phyloP scores from a whole-genome alignment of 768 basidiomycete genomes.

The Rubroboletus satanas region DNA sequence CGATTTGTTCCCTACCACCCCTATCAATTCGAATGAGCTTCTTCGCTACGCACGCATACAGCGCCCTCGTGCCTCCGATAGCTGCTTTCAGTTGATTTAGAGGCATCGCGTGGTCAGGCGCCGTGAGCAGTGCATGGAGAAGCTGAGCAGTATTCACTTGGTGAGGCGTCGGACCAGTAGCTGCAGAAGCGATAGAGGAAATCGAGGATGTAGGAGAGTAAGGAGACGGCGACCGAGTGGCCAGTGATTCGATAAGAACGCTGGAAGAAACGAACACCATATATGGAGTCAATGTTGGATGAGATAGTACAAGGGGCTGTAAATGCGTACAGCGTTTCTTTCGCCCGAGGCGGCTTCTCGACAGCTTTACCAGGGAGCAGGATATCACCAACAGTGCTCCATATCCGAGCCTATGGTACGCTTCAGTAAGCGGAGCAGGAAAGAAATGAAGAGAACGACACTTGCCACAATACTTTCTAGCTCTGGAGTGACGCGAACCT shows the following conservation, averaged over 20 bases:
- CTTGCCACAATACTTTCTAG: slow-evolving; percentile 63
- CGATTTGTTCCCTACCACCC: slow-evolving; percentile 68
- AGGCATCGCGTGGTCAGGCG: slow-evolving; percentile 54
- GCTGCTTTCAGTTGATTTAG: slow-evolving; percentile 60
- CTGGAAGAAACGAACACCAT: slow-evolving; percentile 32
- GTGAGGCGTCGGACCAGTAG: slow-evolving; percentile 52
- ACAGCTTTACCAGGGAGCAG: slow-evolving; percentile 51
- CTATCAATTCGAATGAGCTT: slow-evolving; percentile 73
- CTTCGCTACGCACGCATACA: slow-evolving; percentile 82
- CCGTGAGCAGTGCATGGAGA: slow-evolving; percentile 53
- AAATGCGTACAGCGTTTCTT: slow-evolving; percentile 56
- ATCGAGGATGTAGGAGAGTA: slow-evolving; percentile 56
- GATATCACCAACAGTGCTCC: slow-evolving; percentile 61
- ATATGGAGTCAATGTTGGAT: background rate
- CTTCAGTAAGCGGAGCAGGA: background rate
- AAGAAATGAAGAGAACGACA: slow-evolving; percentile 3
- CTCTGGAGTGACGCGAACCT: slow-evolving; percentile 54
- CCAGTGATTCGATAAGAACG: slow-evolving; percentile 53
- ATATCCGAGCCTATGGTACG: slow-evolving; percentile 56
- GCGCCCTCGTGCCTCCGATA: slow-evolving; percentile 55
- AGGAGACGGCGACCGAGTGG: slow-evolving; percentile 47
- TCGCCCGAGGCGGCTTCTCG: slow-evolving; percentile 46
- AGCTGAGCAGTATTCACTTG: slow-evolving; percentile 71
- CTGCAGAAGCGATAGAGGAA: slow-evolving; percentile 41
- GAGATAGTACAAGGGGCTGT: background rate